Evolutionary conservation across 2,329 filamentous ascomycete genomes (phyloP), one percentile per base, ranked within the genome.

Genomic region (Penicillium italicum): DNA sequence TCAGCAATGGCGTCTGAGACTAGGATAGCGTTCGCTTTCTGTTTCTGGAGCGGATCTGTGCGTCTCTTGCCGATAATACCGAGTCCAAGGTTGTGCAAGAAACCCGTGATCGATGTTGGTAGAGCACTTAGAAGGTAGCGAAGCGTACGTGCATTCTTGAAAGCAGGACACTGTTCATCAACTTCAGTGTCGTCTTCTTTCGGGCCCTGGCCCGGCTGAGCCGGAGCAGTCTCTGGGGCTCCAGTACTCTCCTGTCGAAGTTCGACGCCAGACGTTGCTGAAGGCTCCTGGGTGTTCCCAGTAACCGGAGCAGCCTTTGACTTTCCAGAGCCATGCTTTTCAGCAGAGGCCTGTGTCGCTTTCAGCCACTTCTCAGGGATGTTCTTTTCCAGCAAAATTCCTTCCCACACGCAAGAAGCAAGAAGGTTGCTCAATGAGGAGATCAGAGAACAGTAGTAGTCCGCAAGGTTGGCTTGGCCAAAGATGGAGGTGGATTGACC

Each of bases 11-110:
- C 85, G 60, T 87, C 83, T 5, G 84, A 83, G 34, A 88, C 82
- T 56, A 81, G 74, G 20, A 76, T 77, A 31, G 83, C 82, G 70
- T 85, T 85, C 66, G 87, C 84, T 66, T 81, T 84, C 66, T 86
- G 83, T 66, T 81, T 84, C 60, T 80, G 77, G 52, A 82, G 82
- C 2, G 77, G 66, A 64, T 97, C 91, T 28, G 84, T 80, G 59
- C 85, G 85, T 47, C 91, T 85, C 56, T 90, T 88, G 41, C 85
- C 85, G 4, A 96, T 80, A 22, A 97, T 78, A 16, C 88, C 84
- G 71, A 91, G 94, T 12, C 93, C 93, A 41, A 97, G 78, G 1
- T 86, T 87, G 67, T 96, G 90, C 69, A 96, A 88, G 63, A 97
- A 89, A 0, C 89, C 87, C 18, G 90, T 88, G n/a, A 92, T 88